These are phyloP conservation scores for Penicillium sp. DNA, from an alignment of 2,329 filamentous ascomycete genomes.

Conservation along the genomic window DNA sequence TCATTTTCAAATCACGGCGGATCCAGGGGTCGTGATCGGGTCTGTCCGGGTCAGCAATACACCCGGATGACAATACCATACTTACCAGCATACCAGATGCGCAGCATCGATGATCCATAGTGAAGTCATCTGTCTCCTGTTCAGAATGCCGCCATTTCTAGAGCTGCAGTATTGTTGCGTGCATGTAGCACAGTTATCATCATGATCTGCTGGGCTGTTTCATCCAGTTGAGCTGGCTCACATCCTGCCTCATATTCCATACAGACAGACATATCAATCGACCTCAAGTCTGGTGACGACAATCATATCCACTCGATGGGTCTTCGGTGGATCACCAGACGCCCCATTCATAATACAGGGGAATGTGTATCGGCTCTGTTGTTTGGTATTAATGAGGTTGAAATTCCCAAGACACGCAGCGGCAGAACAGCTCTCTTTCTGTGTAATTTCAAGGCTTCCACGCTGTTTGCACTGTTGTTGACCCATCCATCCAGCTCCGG, in stretches of 20 bases:
- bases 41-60: constrained; percentile 12
- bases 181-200: neutral
- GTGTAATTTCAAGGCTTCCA: constrained; percentile 10
- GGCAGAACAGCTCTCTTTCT: constrained; percentile 9
- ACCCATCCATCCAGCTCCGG: neutral
- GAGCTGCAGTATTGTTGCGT: constrained; percentile 10
- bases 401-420: constrained; percentile 14
- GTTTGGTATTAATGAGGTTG: constrained; percentile 7
- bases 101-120: constrained; percentile 19
- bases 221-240: no score
- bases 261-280: no score
- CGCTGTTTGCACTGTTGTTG: neutral
- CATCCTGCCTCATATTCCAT: no score
- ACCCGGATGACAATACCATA: constrained; percentile 8
- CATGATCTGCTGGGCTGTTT: neutral
- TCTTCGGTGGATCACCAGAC: constrained; percentile 12
- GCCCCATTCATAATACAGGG: constrained; percentile 11
- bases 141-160: no score
- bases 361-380: constrained; percentile 11
- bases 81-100: no score
- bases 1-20: neutral
- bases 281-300: constrained; percentile 2
- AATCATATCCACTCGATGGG: constrained; percentile 16
- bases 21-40: constrained; percentile 9
- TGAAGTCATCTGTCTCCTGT: constrained; percentile 23